Evolutionary conservation across 768 basidiomycete species (phyloP).

Genomic region (Polyporus arcularius): DNA sequence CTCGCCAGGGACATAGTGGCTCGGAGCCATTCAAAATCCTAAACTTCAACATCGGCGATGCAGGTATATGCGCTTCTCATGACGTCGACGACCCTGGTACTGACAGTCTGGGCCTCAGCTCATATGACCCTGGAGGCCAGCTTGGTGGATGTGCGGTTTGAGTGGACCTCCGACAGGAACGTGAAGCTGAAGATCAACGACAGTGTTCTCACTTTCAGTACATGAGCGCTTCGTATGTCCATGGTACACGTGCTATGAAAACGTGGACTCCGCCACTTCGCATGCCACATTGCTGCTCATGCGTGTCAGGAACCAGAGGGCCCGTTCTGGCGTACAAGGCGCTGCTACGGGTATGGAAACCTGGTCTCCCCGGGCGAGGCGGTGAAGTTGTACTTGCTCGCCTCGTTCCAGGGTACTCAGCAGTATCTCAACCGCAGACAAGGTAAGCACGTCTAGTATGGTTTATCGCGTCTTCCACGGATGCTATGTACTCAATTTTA

Average conservation of each 20-base stretch:
- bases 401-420: background rate
- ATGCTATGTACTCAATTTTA: background rate
- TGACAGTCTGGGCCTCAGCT: conserved; percentile 33
- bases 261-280: background rate
- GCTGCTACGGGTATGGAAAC: background rate
- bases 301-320: background rate
- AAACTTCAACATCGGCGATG: conserved; percentile 80
- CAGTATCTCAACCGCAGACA: background rate
- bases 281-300: background rate
- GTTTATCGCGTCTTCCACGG: background rate
- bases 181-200: conserved; percentile 84
- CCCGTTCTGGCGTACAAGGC: background rate
- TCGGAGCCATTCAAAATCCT: conserved; percentile 88
- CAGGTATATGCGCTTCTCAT: conserved; percentile 51
- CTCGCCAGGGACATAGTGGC: conserved; percentile 81
- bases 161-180: conserved; percentile 83
- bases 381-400: background rate
- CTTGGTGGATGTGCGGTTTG: conserved; percentile 73
- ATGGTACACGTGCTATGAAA: background rate
- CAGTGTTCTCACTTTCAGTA: conserved; percentile 84
- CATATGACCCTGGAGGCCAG: conserved; percentile 62
- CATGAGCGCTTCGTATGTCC: conserved; percentile 36
- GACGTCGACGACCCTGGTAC: background rate
- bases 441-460: background rate
- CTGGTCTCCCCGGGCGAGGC: background rate